phyloP scores from a whole-genome alignment of 768 basidiomycete genomes.

The Dentipellis sp. region DNA sequence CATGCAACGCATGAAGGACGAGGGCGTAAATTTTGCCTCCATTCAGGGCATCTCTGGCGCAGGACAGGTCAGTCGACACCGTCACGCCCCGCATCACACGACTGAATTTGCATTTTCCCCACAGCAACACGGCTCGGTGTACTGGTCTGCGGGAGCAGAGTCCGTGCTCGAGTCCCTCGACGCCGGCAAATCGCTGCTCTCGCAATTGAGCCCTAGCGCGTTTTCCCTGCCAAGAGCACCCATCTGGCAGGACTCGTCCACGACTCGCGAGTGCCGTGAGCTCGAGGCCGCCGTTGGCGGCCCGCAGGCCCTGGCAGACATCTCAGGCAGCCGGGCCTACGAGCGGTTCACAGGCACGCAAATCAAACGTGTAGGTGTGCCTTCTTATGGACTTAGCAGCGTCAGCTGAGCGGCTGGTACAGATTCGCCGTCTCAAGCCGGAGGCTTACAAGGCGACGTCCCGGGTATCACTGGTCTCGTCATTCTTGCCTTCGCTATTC shows the following conservation, averaged over 20 bases:
- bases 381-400: neutral
- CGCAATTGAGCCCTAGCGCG: constrained; percentile 53
- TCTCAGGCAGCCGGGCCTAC: constrained; percentile 78
- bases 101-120: neutral
- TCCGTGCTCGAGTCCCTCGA: constrained; percentile 44
- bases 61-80: constrained; percentile 47
- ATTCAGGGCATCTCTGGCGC: constrained; percentile 69
- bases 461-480: constrained; percentile 73
- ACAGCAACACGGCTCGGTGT: constrained; percentile 84
- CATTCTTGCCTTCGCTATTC: constrained; percentile 78
- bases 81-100: neutral
- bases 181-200: constrained; percentile 36
- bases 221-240: constrained; percentile 64
- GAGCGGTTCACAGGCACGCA: constrained; percentile 86
- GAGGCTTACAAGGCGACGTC: constrained; percentile 49
- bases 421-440: constrained; percentile 51
- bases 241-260: constrained; percentile 91
- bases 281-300: constrained; percentile 65
- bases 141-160: constrained; percentile 59
- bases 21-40: constrained; percentile 46
- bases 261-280: constrained; percentile 59
- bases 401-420: neutral
- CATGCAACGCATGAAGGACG: constrained; percentile 48
- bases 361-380: constrained; percentile 55
- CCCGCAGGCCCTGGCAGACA: constrained; percentile 57